Evolutionary conservation across 257 asterid genomes (phyloP), one percentile per base, ranked within the genome.

Genomic region (Solanum rostratum): DNA sequence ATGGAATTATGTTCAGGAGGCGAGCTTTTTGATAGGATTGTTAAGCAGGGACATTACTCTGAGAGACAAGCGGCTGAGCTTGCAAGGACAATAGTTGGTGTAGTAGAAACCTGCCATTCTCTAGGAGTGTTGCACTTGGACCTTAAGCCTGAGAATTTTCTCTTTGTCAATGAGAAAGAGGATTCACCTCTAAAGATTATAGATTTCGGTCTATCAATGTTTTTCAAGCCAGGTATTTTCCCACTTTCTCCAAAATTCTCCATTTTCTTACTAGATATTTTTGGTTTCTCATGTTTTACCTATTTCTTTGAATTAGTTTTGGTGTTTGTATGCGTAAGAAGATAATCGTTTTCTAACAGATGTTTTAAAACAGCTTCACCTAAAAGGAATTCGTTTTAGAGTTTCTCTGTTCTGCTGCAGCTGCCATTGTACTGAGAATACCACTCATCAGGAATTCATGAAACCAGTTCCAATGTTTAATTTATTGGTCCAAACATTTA

Each of bases 1-100:
- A 90, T 90, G 92, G 92, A 90, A 82, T 89, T 90, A 30, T 90
- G 92, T 84, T 82, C 90, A 3, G 92, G 92, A 19, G 91, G 92
- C 4, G 92, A 90, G 90, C 92, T 90, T 39, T 90, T 90, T 1
- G 92, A 90, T 84, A 85, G 92, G 88, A 90, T 90, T 22, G 85
- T 87, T 54, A 89, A 90, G 90, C 89, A 89, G 78, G 92, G 92
- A 12, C 92, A 90, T 84, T 90, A 88, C 60, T 85, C 92, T 0
- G 92, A 90, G 84, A 86, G 86, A 68, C 86, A 90, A 84, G 92
- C 92, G 8, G 91, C 92, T 19, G 91, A 87, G 81, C 91, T 90
- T 62, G 89, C 92, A 29, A 85, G 91, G 87, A 46, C 86, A 18
- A 90, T 90, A 71, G 90, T 90, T 82, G 88, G 92, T 68, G 92